Evolutionary conservation across 192 early-diverging fungal genomes (phyloP).

Genomic region (Linnemannia schmuckeri): DNA sequence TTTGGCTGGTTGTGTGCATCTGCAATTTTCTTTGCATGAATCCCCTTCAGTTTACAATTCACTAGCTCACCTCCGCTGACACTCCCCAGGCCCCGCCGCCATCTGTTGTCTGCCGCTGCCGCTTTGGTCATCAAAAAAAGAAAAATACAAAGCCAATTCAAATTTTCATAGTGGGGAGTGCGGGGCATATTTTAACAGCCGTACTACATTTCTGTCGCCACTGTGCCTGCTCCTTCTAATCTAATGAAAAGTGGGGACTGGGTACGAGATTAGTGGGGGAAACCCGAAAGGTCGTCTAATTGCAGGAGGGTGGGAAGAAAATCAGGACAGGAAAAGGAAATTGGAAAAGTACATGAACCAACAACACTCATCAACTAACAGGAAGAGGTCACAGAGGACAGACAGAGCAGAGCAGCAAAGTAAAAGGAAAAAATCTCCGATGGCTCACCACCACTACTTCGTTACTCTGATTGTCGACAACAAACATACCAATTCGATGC

Average conservation of each 20-base stretch:
- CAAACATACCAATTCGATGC: too few species aligned
- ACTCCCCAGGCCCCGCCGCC: neutral
- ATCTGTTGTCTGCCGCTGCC: neutral
- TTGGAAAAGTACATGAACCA: neutral
- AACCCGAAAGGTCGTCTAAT: neutral
- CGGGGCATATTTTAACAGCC: neutral
- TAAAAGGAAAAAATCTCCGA: neutral
- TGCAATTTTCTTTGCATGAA: too few species aligned
- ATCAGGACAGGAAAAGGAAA: constrained; percentile 6
- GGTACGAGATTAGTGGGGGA: neutral
- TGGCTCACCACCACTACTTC: neutral
- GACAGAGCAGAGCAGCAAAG: neutral
- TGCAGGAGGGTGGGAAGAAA: constrained; percentile 1
- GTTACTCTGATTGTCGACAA: too few species aligned
- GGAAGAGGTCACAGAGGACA: neutral
- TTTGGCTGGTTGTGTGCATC: too few species aligned
- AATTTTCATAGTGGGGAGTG: neutral
- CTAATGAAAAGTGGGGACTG: neutral
- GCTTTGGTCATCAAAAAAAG: constrained; percentile 2
- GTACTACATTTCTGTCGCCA: neutral
- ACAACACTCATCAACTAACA: neutral
- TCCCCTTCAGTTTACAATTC: too few species aligned
- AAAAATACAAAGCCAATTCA: constrained; percentile 4
- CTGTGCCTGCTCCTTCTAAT: neutral
- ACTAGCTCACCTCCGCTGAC: too few species aligned